Percentiles rank a stretch among this genome's conserved stretches.
phyloP scores from a whole-genome alignment of 306 rosid genomes.

The Inga leiocalycina region DNA sequence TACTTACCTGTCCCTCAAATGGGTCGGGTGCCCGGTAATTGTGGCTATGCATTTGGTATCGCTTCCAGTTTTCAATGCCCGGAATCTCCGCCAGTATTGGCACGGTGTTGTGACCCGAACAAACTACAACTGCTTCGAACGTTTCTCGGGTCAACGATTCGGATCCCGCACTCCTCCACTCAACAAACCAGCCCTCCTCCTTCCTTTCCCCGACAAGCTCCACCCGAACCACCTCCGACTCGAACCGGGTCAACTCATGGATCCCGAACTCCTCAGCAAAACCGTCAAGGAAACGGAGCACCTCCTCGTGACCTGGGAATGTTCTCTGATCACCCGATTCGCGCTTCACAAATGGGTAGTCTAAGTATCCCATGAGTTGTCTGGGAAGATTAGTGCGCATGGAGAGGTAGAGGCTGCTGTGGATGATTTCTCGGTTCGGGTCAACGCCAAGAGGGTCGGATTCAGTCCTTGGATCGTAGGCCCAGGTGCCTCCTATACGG shows the following conservation, averaged over 20 bases:
- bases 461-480: conserved; percentile 19
- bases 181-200: conserved; percentile 26
- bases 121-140: conserved; percentile 35
- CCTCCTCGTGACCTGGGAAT: conserved; percentile 39
- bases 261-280: conserved; percentile 28
- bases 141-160: conserved; percentile 13
- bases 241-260: conserved; percentile 12
- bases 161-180: conserved; percentile 14
- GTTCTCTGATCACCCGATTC: conserved; percentile 22
- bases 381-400: conserved; percentile 35
- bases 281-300: conserved; percentile 22
- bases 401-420: conserved; percentile 27
- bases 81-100: conserved; percentile 11
- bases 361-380: conserved; percentile 29
- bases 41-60: conserved; percentile 38
- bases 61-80: background rate
- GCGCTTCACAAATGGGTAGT: conserved; percentile 23
- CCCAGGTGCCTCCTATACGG: conserved; percentile 23
- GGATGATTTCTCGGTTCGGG: conserved; percentile 23
- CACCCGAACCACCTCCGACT: conserved; percentile 28
- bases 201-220: background rate
- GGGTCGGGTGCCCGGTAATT: conserved; percentile 38
- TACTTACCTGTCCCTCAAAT: conserved; percentile 18
- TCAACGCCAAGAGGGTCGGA: conserved; percentile 27
- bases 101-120: conserved; percentile 32